phyloP scores from a whole-genome alignment of 495 filamentous ascomycete genomes.

The Aspergillus taichungensis region DNA sequence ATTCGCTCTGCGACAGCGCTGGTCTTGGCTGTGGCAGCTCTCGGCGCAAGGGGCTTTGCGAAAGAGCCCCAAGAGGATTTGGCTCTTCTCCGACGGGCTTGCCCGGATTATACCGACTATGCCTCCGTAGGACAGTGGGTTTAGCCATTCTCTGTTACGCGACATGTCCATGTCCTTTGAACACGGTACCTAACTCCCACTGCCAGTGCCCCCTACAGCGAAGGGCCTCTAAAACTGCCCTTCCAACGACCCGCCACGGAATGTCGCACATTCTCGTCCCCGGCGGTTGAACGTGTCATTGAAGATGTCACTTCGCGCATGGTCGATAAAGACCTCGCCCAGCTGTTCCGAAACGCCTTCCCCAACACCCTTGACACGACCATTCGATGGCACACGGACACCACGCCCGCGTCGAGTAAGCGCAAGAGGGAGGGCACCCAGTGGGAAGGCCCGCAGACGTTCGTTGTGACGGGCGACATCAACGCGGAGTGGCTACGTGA shows the following conservation, averaged over 20 bases:
- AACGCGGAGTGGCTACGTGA: conserved; percentile 97
- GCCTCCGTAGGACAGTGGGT: conserved; percentile 38
- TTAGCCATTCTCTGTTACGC: neutral
- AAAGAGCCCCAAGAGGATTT: conserved; percentile 17
- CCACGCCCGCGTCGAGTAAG: conserved; percentile 26
- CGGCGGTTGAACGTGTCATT: conserved; percentile 82
- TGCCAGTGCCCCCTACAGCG: conserved; percentile 62
- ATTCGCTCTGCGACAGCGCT: conserved; percentile 8
- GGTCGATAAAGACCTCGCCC: conserved; percentile 79
- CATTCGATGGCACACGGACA: conserved; percentile 64
- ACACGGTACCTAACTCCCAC: neutral
- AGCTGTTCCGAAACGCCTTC: conserved; percentile 94
- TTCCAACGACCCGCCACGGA: conserved; percentile 73
- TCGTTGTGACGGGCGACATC: conserved; percentile 98
- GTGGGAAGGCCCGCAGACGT: conserved; percentile 82
- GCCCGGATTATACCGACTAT: conserved; percentile 45
- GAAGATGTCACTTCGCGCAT: conserved; percentile 68
- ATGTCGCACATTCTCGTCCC: conserved; percentile 84
- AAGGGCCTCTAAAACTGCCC: conserved; percentile 72
- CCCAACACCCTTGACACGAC: conserved; percentile 94
- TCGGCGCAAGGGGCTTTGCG: conserved; percentile 15
- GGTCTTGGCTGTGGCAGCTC: conserved; percentile 17
- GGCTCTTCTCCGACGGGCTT: conserved; percentile 32
- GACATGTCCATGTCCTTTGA: neutral
- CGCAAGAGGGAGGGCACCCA: conserved; percentile 43